Evolutionary conservation across 2,329 filamentous ascomycete species (phyloP).

Genomic region (Westerdykella aurantiaca): DNA sequence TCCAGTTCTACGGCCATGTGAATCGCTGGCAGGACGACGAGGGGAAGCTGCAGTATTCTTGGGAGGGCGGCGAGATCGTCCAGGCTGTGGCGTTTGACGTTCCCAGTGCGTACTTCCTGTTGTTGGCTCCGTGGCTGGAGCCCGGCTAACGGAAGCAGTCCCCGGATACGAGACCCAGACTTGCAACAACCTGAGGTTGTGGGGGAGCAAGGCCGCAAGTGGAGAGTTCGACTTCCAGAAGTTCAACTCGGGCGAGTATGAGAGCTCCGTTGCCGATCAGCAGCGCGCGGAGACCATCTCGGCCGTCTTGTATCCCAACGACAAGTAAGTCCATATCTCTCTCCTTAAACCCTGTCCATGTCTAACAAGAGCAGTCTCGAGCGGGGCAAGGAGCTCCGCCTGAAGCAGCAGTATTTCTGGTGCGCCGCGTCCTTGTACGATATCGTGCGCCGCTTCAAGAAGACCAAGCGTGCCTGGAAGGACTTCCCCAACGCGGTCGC

Average conservation of each 20-base stretch:
- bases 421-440: slow-evolving; percentile 94
- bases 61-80: slow-evolving; percentile 92
- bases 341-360: neutral
- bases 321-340: slow-evolving; percentile 52
- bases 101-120: slow-evolving; percentile 30
- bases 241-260: slow-evolving; percentile 97
- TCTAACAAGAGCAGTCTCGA: slow-evolving; percentile 53
- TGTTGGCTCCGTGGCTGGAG: neutral
- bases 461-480: slow-evolving; percentile 82
- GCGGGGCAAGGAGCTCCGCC: slow-evolving; percentile 87
- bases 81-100: slow-evolving; percentile 92
- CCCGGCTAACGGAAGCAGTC: slow-evolving; percentile 50
- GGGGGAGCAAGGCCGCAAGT: slow-evolving; percentile 95
- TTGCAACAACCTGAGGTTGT: slow-evolving; percentile 93
- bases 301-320: slow-evolving; percentile 93
- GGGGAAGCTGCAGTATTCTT: slow-evolving; percentile 68
- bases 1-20: slow-evolving; percentile 91
- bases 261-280: slow-evolving; percentile 95
- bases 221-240: slow-evolving; percentile 99
- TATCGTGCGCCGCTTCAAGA: slow-evolving; percentile 97
- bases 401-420: slow-evolving; percentile 99
- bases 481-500: slow-evolving; percentile 93
- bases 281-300: slow-evolving; percentile 99
- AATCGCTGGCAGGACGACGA: slow-evolving; percentile 64
- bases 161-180: slow-evolving; percentile 85